phyloP scores from a whole-genome alignment of 495 filamentous ascomycete species.

The Podospora fimiseda region DNA sequence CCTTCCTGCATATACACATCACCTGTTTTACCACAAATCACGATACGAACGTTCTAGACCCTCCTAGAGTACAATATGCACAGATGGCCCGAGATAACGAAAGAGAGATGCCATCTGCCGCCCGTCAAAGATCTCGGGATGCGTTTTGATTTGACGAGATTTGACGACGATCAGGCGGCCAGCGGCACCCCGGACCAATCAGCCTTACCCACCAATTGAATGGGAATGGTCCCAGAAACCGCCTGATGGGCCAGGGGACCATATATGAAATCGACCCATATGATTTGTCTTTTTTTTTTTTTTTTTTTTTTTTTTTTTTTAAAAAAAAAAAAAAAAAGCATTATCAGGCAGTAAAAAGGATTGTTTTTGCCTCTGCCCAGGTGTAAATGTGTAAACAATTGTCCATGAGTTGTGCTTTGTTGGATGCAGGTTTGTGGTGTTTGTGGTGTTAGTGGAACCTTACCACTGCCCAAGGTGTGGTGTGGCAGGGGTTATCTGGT shows the following conservation, averaged over 20 bases:
- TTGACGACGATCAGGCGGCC: conserved; percentile 8
- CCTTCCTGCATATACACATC: neutral
- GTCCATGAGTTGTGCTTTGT: neutral
- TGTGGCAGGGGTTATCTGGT: neutral
- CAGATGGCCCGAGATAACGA: too few species aligned
- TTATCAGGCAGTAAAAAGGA: too few species aligned
- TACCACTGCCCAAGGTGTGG: neutral
- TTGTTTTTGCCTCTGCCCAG: too few species aligned
- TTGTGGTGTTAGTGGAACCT: neutral
- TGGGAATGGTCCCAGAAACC: neutral
- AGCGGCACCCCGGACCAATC: neutral
- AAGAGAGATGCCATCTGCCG: neutral
- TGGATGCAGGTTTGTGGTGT: neutral
- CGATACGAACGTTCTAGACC: neutral
- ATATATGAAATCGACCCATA: too few species aligned
- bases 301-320: too few species aligned
- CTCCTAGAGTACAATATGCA: too few species aligned
- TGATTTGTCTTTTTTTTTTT: too few species aligned
- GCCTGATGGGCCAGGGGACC: neutral
- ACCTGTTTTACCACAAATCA: neutral
- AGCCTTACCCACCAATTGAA: neutral
- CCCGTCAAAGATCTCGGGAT: neutral
- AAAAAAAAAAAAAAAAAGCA: too few species aligned
- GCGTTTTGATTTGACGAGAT: conserved; percentile 5
- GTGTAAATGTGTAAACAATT: neutral